Evolutionary conservation across 2,329 filamentous ascomycete species (phyloP).

Genomic region (Alternaria viburni): DNA sequence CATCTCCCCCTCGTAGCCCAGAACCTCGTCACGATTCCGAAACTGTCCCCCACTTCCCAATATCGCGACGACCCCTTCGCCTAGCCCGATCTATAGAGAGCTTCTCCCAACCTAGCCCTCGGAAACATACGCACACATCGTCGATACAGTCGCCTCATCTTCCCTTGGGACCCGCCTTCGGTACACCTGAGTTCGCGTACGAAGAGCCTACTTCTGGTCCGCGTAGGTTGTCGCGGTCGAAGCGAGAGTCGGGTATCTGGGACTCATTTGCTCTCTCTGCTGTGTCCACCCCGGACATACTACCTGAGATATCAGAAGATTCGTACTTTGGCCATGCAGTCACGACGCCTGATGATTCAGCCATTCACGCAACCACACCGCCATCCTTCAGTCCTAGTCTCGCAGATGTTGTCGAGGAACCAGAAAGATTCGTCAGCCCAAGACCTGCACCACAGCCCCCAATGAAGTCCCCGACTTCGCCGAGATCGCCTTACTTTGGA

Average conservation of each 20-base stretch:
- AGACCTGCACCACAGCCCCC: conserved; percentile 44
- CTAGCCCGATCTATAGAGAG: conserved; percentile 55
- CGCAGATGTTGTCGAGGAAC: conserved; percentile 47
- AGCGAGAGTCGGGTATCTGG: conserved; percentile 45
- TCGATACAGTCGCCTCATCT: conserved; percentile 50
- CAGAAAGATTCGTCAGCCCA: conserved; percentile 42
- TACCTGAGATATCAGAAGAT: conserved; percentile 40
- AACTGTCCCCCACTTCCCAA: conserved; percentile 13
- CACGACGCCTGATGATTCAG: conserved; percentile 51
- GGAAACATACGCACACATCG: conserved; percentile 47
- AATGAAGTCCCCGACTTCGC: conserved; percentile 29
- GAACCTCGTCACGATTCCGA: conserved; percentile 14
- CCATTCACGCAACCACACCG: conserved; percentile 47
- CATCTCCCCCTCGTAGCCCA: conserved; percentile 35
- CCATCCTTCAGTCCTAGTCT: conserved; percentile 48
- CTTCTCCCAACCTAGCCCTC: conserved; percentile 60
- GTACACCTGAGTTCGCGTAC: conserved; percentile 23
- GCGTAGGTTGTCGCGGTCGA: conserved; percentile 19
- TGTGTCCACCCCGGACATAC: conserved; percentile 17
- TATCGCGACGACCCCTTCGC: conserved; percentile 29
- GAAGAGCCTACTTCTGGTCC: not conserved
- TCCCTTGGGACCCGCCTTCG: conserved; percentile 26
- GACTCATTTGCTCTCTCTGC: conserved; percentile 33
- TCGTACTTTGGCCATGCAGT: conserved; percentile 48
- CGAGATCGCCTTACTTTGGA: conserved; percentile 36